A percentile compares a stretch with the other conserved stretches of the same genome.
Conservation (phyloP, 208 protist species). For the Leishmania tarentolae region DNA sequence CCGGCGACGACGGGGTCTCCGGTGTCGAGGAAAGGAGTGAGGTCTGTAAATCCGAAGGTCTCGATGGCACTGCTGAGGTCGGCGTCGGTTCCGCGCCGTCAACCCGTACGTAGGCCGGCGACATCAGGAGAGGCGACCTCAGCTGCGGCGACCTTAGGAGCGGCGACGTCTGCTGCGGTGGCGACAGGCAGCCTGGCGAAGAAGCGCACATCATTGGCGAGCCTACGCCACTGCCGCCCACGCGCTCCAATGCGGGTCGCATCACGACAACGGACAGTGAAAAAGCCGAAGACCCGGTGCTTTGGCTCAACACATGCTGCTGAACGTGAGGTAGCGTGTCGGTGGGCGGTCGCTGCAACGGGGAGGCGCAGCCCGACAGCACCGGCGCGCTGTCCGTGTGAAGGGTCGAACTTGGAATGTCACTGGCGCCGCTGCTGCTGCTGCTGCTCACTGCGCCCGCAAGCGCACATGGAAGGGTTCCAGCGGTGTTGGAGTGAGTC, state of each 20-base stretch:
- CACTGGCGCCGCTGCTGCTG: neutral
- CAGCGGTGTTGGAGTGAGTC: neutral
- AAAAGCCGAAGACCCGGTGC: neutral
- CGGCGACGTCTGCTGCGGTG: neutral
- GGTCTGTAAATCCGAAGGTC: neutral
- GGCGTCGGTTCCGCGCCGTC: neutral
- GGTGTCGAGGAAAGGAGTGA: slow-evolving; percentile 7
- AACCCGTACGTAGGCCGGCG: slow-evolving; percentile 3
- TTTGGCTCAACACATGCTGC: neutral
- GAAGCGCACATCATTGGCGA: neutral
- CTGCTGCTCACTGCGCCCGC: neutral
- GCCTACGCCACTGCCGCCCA: neutral
- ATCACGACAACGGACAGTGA: slow-evolving; percentile 27
- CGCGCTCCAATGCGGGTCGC: slow-evolving; percentile 26
- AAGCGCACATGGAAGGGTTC: neutral
- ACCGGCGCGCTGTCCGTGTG: neutral
- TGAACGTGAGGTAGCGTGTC: neutral
- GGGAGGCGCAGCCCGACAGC: neutral
- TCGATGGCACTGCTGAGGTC: slow-evolving; percentile 1
- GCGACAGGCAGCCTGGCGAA: neutral
- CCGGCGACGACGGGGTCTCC: neutral
- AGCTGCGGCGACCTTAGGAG: neutral
- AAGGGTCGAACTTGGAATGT: neutral
- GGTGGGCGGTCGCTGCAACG: neutral
- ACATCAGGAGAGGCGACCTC: neutral